Evolutionary conservation across 352 stramenopile species (phyloP).

Genomic region (Globisporangium acanthophoron): DNA sequence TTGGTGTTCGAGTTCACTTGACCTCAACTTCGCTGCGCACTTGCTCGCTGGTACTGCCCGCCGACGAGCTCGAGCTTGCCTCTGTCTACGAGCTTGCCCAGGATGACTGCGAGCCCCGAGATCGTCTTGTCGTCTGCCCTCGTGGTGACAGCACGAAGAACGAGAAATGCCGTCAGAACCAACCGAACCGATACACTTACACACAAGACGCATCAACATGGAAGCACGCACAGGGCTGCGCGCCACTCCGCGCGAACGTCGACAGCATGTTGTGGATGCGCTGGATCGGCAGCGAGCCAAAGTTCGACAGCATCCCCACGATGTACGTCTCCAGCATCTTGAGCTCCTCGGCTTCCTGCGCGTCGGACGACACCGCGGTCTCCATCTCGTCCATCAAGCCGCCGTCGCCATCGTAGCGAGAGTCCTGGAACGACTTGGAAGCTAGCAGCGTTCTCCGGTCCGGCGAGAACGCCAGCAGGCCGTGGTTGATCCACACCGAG

Average conservation of each 20-base stretch:
- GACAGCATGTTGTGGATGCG: slow-evolving; percentile 95
- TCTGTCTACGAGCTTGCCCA: slow-evolving; percentile 63
- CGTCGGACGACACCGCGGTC: slow-evolving; percentile 85
- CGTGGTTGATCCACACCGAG: slow-evolving; percentile 68
- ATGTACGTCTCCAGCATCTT: slow-evolving; percentile 93
- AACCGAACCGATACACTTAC: neutral
- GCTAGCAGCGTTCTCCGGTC: slow-evolving; percentile 41
- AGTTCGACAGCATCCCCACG: slow-evolving; percentile 93
- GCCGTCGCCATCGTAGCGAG: slow-evolving; percentile 25
- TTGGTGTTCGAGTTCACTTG: too few relatives aligned
- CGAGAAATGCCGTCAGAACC: slow-evolving; percentile 9
- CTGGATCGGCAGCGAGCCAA: slow-evolving; percentile 88
- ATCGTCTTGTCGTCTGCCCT: slow-evolving; percentile 76
- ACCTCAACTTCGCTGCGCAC: too few relatives aligned
- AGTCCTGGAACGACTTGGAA: slow-evolving; percentile 39
- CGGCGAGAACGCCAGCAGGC: slow-evolving; percentile 40
- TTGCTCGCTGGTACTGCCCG: slow-evolving; percentile 52
- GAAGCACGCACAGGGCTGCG: slow-evolving; percentile 57
- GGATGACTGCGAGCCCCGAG: slow-evolving; percentile 60
- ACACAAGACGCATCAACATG: neutral
- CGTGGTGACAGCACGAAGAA: neutral
- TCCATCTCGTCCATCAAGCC: slow-evolving; percentile 51
- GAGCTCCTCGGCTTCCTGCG: slow-evolving; percentile 90
- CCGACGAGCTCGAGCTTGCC: slow-evolving; percentile 62
- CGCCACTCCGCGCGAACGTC: slow-evolving; percentile 70